phyloP scores from a whole-genome alignment of 2,329 filamentous ascomycete species.

The Tolypocladium ovalisporum region DNA sequence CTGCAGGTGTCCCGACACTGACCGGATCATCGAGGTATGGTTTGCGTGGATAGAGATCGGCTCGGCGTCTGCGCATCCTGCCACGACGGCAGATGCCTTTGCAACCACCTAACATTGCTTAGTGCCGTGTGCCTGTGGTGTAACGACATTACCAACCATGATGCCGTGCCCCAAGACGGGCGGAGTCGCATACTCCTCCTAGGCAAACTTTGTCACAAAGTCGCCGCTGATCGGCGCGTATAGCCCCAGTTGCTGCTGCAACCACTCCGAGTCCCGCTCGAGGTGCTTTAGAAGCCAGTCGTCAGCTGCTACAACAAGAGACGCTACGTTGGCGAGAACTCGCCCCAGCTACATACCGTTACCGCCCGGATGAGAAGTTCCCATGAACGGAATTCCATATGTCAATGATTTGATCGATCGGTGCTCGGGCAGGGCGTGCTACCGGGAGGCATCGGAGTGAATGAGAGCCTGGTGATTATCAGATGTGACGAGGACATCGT shows the following conservation, averaged over 20 bases:
- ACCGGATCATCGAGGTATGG: neutral
- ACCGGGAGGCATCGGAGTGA: neutral
- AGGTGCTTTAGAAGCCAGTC: neutral
- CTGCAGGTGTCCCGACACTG: neutral
- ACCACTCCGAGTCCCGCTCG: neutral
- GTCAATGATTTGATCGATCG: neutral
- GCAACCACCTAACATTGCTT: neutral
- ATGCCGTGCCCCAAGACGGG: neutral
- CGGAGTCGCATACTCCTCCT: neutral
- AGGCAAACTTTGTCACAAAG: neutral
- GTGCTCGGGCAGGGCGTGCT: neutral
- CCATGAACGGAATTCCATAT: neutral
- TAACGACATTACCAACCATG: neutral
- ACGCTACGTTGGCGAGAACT: neutral
- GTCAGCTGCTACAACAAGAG: neutral
- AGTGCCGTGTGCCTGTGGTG: neutral
- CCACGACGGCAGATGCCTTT: neutral
- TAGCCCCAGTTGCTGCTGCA: neutral
- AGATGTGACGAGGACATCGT: neutral
- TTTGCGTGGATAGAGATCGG: neutral
- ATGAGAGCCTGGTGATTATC: neutral
- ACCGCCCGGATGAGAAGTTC: neutral
- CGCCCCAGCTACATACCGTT: neutral
- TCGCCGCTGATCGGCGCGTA: neutral
- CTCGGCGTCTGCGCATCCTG: neutral